These are phyloP conservation scores for Corynespora cassiicola DNA, from an alignment of 2,329 filamentous ascomycete species.

Conservation along the genomic window DNA sequence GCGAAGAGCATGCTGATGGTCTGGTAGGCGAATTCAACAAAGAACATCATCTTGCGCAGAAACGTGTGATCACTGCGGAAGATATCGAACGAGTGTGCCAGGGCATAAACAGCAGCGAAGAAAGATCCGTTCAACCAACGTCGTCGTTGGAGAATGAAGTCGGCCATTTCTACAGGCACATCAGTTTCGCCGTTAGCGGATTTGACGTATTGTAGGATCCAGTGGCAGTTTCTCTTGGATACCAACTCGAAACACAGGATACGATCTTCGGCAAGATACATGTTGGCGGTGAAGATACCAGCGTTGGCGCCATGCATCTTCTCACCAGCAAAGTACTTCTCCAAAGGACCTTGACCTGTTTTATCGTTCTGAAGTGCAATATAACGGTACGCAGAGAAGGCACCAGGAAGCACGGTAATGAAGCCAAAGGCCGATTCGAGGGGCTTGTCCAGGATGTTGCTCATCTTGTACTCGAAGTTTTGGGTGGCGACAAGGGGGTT, in stretches of 20 bases:
- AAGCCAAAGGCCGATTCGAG: slow-evolving; percentile 97
- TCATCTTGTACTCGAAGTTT: slow-evolving; percentile 99
- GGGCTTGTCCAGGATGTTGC: slow-evolving; percentile 97
- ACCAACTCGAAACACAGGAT: slow-evolving; percentile 99
- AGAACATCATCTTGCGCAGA: slow-evolving; percentile 85
- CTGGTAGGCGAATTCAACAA: slow-evolving; percentile 93
- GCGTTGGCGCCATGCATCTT: slow-evolving; percentile 93
- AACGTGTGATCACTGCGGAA: slow-evolving; percentile 91
- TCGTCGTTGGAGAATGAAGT: slow-evolving; percentile 93
- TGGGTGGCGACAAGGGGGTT: slow-evolving; percentile 96
- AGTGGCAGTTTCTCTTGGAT: slow-evolving; percentile 94
- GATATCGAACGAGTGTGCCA: slow-evolving; percentile 95
- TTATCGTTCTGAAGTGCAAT: slow-evolving; percentile 96
- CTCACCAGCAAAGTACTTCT: slow-evolving; percentile 97
- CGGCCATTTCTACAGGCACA: slow-evolving; percentile 90
- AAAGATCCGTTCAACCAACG: slow-evolving; percentile 98
- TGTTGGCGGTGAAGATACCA: slow-evolving; percentile 97
- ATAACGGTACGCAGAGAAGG: slow-evolving; percentile 97
- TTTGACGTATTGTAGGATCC: slow-evolving; percentile 98
- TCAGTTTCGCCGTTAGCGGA: slow-evolving; percentile 96
- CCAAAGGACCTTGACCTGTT: slow-evolving; percentile 86
- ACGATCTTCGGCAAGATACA: slow-evolving; percentile 98
- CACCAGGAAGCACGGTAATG: slow-evolving; percentile 94
- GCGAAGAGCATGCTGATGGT: slow-evolving; percentile 97
- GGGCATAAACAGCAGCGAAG: slow-evolving; percentile 94